Evolutionary conservation across 305 asterid genomes (phyloP).

Genomic region (Fraxinus velutina): DNA sequence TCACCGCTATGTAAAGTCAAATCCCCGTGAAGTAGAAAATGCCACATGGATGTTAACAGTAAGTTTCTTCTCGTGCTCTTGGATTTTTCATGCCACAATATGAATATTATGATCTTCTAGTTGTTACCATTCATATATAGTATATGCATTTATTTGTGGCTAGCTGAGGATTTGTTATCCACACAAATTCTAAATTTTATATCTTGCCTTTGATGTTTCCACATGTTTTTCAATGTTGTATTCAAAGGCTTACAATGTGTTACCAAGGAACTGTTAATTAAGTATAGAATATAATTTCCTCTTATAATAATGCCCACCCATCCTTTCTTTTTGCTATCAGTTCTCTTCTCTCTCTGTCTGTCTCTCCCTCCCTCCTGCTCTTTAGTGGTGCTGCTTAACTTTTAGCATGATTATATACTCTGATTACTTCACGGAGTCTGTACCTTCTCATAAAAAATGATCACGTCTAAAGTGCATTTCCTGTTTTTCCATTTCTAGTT

Average conservation of each 20-base stretch:
- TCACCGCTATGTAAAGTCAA: neutral
- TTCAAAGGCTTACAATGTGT: neutral
- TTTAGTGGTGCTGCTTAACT: neutral
- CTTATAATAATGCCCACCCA: too few species aligned
- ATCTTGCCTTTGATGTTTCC: neutral
- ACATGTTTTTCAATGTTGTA: neutral
- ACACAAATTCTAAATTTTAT: too few species aligned
- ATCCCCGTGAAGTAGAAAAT: slow-evolving; percentile 11
- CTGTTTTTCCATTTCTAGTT: neutral
- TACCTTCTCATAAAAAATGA: neutral
- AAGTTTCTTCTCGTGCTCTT: neutral
- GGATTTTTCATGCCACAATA: neutral
- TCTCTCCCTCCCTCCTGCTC: too few species aligned
- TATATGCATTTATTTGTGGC: neutral
- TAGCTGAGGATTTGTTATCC: neutral
- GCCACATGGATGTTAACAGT: slow-evolving; percentile 1
- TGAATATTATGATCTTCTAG: neutral
- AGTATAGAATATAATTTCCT: too few species aligned
- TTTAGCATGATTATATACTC: neutral
- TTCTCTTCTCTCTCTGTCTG: too few species aligned
- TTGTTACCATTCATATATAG: neutral
- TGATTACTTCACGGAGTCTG: neutral
- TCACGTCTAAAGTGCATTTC: neutral
- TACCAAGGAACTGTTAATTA: too few species aligned
- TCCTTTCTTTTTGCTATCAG: too few species aligned